A percentile compares a stretch with the other conserved stretches of the same genome.
Conservation (phyloP, 805 yeast genomes). For the Sugiyamaella americana region DNA sequence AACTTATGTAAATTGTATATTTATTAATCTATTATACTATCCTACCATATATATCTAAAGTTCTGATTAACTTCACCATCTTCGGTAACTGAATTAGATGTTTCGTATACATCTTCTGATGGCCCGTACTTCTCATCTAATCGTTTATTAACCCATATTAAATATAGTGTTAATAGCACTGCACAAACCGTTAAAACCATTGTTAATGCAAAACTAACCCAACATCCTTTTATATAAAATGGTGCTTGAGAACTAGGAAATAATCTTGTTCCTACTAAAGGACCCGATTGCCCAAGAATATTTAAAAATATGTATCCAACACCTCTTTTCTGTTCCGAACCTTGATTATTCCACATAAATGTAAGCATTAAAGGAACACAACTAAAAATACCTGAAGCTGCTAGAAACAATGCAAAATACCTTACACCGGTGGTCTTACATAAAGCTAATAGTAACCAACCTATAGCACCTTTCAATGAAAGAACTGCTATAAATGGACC, state of each 20-base stretch:
- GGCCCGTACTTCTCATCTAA: slow-evolving; percentile 20
- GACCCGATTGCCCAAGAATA: slow-evolving; percentile 31
- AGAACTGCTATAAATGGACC: slow-evolving; percentile 18
- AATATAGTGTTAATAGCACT: slow-evolving; percentile 11
- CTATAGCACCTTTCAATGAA: slow-evolving; percentile 17
- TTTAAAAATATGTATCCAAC: slow-evolving; percentile 28
- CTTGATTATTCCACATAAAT: slow-evolving; percentile 28
- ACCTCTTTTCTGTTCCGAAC: slow-evolving; percentile 27
- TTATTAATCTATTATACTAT: too few relatives aligned
- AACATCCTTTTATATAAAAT: slow-evolving; percentile 22
- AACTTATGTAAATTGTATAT: too few relatives aligned
- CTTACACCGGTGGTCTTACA: slow-evolving; percentile 22
- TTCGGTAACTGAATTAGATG: slow-evolving; percentile 3
- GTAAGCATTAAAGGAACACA: slow-evolving; percentile 24
- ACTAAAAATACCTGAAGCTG: slow-evolving; percentile 25
- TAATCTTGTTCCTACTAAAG: slow-evolving; percentile 28
- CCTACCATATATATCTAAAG: slow-evolving; percentile 14
- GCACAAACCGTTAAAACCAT: slow-evolving; percentile 15
- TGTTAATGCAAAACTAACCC: slow-evolving; percentile 21
- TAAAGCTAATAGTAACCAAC: slow-evolving; percentile 24
- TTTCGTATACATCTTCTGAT: slow-evolving; percentile 6
- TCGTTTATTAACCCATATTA: slow-evolving; percentile 14
- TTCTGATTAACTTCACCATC: slow-evolving; percentile 15
- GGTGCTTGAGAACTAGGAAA: slow-evolving; percentile 25
- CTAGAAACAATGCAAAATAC: slow-evolving; percentile 27